Base-by-base conservation (phyloP, 83 land plant genomes). In the Larix sibirica region DNA sequence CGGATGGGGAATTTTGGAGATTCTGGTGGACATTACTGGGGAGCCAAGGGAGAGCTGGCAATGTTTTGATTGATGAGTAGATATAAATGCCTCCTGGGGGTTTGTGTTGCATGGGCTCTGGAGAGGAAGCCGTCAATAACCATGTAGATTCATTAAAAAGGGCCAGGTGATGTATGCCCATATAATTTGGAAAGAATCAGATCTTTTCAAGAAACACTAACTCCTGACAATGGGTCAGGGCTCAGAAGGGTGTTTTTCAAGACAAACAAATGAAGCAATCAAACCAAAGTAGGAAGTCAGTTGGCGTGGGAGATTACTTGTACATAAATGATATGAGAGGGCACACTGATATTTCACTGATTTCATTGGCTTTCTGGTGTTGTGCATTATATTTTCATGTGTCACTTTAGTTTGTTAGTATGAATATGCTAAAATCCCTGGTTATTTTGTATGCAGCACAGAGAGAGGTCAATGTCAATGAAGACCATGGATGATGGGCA, bases 401-500 rank as follows among this genome's bases (percentile, higher is more conserved):
- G 33, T 38, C 44, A 21, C 23, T 6, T 44, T 81, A 16, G 47
- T 44, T 63, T 33, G 50, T 21, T 21, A 63, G 16, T 36, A 61
- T 81, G 50, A 28, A 26, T 28, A 28, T 40, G 20, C 70, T 42
- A 81, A 65, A 21, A 14, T 67, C 40, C 24, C 31, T 44, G 17
- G 20, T 4, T 28, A 18, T 2, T 61, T 21, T 86, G 18, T 83
- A 2, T 83, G 85, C 92, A 93, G 96, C 95, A 90, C 47, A 86
- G 93, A 65, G 92, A 91, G 79, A 95, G 92, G 42, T 91, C 94
- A 23, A 88, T 93, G 88, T 87, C 89, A 59, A 91, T 93, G 87
- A 95, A 95, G 80, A 93, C 99, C 66, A 90, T 93, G 88, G 97
- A 96, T 81, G 98, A 96, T 88, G 97, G 97, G 9, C 91, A 89